These are phyloP conservation scores for Magnusiomyces fungicola DNA, from an alignment of 1,139 yeast species.

Conservation along the genomic window DNA sequence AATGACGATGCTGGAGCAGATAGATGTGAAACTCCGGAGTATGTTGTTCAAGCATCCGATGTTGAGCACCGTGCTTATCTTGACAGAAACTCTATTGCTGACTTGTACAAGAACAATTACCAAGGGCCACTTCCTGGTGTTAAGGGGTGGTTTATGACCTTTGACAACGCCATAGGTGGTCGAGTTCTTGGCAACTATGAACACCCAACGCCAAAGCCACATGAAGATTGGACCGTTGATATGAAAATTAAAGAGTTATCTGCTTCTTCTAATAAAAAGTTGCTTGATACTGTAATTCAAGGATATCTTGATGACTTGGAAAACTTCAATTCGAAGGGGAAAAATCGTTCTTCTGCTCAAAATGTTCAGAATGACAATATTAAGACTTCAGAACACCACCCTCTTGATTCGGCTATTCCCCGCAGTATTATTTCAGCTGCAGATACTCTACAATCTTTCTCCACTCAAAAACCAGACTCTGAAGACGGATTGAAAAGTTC, in stretches of 20 bases:
- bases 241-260: background rate
- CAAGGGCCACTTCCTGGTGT: conserved; percentile 5
- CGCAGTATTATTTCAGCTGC: too few relatives aligned
- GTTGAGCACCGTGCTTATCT: conserved; percentile 6
- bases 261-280: background rate
- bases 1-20: background rate
- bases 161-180: conserved; percentile 9
- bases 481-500: too few relatives aligned
- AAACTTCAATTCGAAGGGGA: too few relatives aligned
- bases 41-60: background rate
- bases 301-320: conserved; percentile 17
- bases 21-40: background rate
- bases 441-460: too few relatives aligned
- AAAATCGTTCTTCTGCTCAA: too few relatives aligned
- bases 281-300: conserved; percentile 5
- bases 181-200: background rate
- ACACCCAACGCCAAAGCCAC: conserved; percentile 9
- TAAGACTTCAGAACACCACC: too few relatives aligned
- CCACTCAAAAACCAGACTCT: too few relatives aligned
- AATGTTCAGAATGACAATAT: too few relatives aligned
- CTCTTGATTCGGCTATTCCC: too few relatives aligned
- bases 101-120: conserved; percentile 6
- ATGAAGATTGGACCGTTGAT: conserved; percentile 11
- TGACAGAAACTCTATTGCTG: conserved; percentile 8
- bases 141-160: conserved; percentile 9